Conservation (phyloP, 352 stramenopile genomes). For the Phytophthora meadii region DNA sequence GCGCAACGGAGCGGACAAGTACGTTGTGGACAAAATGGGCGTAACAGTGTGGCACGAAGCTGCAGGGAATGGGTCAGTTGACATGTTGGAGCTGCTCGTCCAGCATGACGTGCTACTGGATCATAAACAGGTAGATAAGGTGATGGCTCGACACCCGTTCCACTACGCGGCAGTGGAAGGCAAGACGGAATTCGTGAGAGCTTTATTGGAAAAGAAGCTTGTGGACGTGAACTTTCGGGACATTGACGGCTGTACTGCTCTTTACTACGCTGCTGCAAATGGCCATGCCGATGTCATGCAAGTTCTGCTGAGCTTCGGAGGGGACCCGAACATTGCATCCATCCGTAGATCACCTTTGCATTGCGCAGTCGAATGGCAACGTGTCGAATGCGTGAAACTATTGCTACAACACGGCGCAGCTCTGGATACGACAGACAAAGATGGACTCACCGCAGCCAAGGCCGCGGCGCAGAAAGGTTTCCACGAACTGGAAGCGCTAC, state of each 20-base stretch:
- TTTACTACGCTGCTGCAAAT: conserved; percentile 82
- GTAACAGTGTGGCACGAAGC: conserved; percentile 86
- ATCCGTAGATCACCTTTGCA: conserved; percentile 73
- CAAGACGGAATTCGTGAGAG: conserved; percentile 57
- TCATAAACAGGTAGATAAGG: conserved; percentile 67
- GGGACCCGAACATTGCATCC: conserved; percentile 64
- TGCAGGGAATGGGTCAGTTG: conserved; percentile 61
- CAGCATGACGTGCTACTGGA: conserved; percentile 56
- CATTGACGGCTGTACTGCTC: conserved; percentile 63
- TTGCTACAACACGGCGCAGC: conserved; percentile 53
- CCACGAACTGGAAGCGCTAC: conserved; percentile 21
- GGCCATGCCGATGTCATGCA: conserved; percentile 61
- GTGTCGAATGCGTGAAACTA: conserved; percentile 64
- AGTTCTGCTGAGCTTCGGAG: conserved; percentile 52
- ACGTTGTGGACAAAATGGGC: conserved; percentile 78
- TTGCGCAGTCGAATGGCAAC: conserved; percentile 79
- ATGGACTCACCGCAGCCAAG: conserved; percentile 42
- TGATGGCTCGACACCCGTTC: conserved; percentile 84
- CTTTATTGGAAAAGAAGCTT: conserved; percentile 59
- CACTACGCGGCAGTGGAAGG: conserved; percentile 84
- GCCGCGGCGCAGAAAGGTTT: conserved; percentile 52
- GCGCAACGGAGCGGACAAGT: conserved; percentile 63
- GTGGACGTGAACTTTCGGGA: conserved; percentile 76
- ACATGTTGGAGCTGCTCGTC: conserved; percentile 69
- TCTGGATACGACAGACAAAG: conserved; percentile 45